Evolutionary conservation across 495 filamentous ascomycete species (phyloP).

Genomic region (Lasiosphaeriaceae sp.): DNA sequence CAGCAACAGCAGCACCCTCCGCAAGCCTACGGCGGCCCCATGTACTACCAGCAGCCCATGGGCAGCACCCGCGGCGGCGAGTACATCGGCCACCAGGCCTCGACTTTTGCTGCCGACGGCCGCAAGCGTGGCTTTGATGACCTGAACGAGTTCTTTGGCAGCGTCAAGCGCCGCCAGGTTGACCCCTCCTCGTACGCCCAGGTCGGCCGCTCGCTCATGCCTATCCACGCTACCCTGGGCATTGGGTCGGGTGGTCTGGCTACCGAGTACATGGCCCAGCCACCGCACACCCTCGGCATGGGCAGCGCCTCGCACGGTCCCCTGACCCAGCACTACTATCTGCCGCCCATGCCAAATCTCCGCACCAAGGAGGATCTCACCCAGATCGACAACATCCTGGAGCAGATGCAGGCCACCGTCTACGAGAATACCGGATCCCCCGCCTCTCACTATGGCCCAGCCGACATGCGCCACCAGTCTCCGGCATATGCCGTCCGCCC

Average conservation of each 20-base stretch:
- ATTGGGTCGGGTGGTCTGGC: conserved; percentile 61
- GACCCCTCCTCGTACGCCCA: conserved; percentile 79
- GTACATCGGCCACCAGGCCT: conserved; percentile 49
- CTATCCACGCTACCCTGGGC: conserved; percentile 63
- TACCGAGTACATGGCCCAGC: conserved; percentile 60
- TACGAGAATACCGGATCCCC: conserved; percentile 77
- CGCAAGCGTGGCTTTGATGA: conserved; percentile 83
- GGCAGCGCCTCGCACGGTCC: conserved; percentile 50
- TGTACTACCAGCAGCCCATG: conserved; percentile 62
- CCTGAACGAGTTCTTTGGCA: conserved; percentile 89
- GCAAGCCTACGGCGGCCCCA: conserved; percentile 48
- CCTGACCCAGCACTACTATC: conserved; percentile 64
- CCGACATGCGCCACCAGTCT: conserved; percentile 69
- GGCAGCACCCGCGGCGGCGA: conserved; percentile 38
- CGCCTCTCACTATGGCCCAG: conserved; percentile 33
- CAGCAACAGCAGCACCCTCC: conserved; percentile 61
- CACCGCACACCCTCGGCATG: conserved; percentile 46
- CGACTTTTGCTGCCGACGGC: conserved; percentile 52
- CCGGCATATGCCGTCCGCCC: conserved; percentile 55
- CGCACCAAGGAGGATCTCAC: conserved; percentile 89
- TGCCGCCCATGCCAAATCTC: conserved; percentile 81
- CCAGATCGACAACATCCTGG: conserved; percentile 87
- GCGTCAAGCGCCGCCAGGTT: conserved; percentile 82
- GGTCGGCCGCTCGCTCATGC: conserved; percentile 73
- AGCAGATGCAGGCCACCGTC: conserved; percentile 90